Evolutionary conservation across 2,329 filamentous ascomycete species (phyloP).

Genomic region (Eutypa lata): DNA sequence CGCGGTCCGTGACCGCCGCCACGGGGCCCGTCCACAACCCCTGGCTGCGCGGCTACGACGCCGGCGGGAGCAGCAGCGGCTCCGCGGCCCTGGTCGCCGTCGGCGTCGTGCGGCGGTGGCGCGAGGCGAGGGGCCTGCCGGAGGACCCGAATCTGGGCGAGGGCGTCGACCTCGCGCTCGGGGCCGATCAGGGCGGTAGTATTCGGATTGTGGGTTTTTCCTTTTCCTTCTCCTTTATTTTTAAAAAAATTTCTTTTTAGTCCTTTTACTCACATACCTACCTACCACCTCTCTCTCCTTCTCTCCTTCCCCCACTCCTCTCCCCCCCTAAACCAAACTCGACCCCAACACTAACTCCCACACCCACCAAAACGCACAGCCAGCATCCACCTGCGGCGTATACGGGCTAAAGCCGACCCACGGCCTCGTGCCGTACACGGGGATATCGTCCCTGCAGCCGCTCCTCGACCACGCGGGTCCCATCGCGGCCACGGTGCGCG

Average conservation of each 20-base stretch:
- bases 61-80: constrained; percentile 36
- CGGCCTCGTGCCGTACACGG: constrained; percentile 49
- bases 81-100: constrained; percentile 29
- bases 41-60: constrained; percentile 27
- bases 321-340: too few relatives aligned
- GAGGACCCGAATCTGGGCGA: constrained; percentile 7
- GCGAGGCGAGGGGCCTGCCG: constrained; percentile 8
- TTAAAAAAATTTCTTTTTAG: not conserved
- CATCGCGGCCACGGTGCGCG: constrained; percentile 36
- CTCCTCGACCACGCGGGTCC: constrained; percentile 50
- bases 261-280: too few relatives aligned
- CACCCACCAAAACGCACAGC: constrained; percentile 10
- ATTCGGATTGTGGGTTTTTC: constrained; percentile 25
- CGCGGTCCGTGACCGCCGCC: constrained; percentile 33
- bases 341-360: too few relatives aligned
- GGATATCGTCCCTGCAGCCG: constrained; percentile 44
- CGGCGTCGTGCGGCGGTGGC: constrained; percentile 12
- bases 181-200: constrained; percentile 37
- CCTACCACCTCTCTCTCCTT: too few relatives aligned
- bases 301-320: too few relatives aligned
- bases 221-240: not conserved
- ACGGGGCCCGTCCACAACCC: constrained; percentile 35
- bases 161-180: constrained; percentile 29
- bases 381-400: constrained; percentile 36
- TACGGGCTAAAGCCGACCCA: constrained; percentile 49